Base-by-base conservation (phyloP, 106 monocot genomes). In the Dactylorhiza incarnata region DNA sequence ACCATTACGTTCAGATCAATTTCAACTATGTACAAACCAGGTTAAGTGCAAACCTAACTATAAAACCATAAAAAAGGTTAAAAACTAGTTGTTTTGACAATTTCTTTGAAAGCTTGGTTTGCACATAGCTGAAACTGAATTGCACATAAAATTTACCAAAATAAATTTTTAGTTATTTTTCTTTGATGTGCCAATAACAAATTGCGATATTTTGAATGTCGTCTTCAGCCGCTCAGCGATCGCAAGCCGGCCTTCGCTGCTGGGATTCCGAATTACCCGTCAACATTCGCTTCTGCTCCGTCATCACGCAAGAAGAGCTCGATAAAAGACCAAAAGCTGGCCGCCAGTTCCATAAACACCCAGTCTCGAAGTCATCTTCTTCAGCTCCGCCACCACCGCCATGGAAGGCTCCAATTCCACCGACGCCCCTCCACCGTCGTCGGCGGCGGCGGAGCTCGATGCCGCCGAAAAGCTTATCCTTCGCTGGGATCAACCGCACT, bases 401-500 rank as follows among this genome's bases (percentile, higher is more conserved):
- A 65, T 65, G 65, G 26, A 65, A 10, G 26, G 65, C 10, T 29
- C 29, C 12, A 25, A 65, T 24, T 12, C 25, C 10, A 29, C 26
- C 65, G 65, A 26, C 12, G 29, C 65, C 29, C 29, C 26, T 65
- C 65, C 25, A 1, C 3, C 69, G 0, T 45, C 26, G 46, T 2
- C 46, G 19, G 20, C 12, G 48, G 49, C 49, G 48, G 23, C 9
- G 9, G 72, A 72, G 44, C 72, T 72, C 4, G 47, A 72, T 22
- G 72, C 47, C 4, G 72, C 72, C 4, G 72, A 72, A 5, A 19
- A 72, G 72, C 72, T 72, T n/a, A 72, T 72, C 19, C 72, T 72
- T 49, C 72, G 47, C 15, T 72, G 72, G 72, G 72, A 72, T 22
- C 72, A n/a, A 22, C 4, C 48, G 0, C 20, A 22, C 15, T 72